Percentiles rank a stretch among this genome's conserved stretches.
Conservation (phyloP, 2,329 filamentous ascomycete genomes). For the Cladosporium sp. region DNA sequence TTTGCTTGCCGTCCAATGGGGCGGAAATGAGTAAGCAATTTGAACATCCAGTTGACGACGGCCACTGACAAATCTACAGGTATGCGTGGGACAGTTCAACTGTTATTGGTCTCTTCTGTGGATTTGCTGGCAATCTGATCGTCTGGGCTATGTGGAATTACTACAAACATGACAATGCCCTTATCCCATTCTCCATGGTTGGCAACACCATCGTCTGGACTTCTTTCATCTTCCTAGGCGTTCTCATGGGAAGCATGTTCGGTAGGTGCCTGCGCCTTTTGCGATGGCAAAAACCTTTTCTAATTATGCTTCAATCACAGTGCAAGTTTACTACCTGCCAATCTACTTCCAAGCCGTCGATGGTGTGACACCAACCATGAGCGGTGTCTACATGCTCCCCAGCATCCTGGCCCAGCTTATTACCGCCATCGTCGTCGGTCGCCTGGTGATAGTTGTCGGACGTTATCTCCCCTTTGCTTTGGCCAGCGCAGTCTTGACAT, state of each 20-base stretch:
- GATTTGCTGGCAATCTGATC: slow-evolving; percentile 26
- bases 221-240: slow-evolving; percentile 33
- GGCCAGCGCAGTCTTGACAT: slow-evolving; percentile 14
- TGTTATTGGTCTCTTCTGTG: slow-evolving; percentile 35
- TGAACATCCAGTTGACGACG: neutral
- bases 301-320: neutral
- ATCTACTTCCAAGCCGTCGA: slow-evolving; percentile 42
- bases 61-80: neutral
- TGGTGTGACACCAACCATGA: slow-evolving; percentile 32
- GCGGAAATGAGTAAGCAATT: slow-evolving; percentile 26
- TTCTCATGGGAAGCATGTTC: slow-evolving; percentile 22
- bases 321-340: slow-evolving; percentile 32
- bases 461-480: slow-evolving; percentile 19
- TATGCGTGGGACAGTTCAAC: slow-evolving; percentile 31
- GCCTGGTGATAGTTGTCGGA: slow-evolving; percentile 14
- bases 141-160: slow-evolving; percentile 36
- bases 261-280: slow-evolving; percentile 39
- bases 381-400: slow-evolving; percentile 38
- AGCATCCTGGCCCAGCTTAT: slow-evolving; percentile 28
- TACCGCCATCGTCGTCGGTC: slow-evolving; percentile 17
- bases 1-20: slow-evolving; percentile 37
- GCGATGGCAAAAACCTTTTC: slow-evolving; percentile 32
- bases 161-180: slow-evolving; percentile 33
- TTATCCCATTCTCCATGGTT: slow-evolving; percentile 36
- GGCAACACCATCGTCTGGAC: slow-evolving; percentile 31